Base-by-base conservation (phyloP, 2,329 filamentous ascomycete genomes). In the Fusarium lyarnte region DNA sequence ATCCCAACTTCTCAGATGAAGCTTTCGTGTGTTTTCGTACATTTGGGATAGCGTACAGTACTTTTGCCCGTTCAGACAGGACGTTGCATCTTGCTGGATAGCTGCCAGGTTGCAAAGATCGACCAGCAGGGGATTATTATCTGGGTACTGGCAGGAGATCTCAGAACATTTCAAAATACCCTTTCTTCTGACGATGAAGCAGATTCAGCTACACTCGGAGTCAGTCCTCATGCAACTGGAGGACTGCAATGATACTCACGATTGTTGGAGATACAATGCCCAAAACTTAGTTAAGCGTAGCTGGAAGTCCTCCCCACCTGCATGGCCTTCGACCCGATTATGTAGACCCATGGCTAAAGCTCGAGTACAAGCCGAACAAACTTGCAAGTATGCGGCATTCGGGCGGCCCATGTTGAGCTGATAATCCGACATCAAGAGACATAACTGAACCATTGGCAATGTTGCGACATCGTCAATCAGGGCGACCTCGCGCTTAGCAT, bases 121-220 rank as follows among this genome's bases (percentile, higher is more conserved):
- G 3, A 31, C 27, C 3, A 47, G 13, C 27, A 47, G n/a, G 4
- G 45, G 19, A 2, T 47, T 19, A n/a, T 47, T 13, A 16, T 47
- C 45, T 47, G 27, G 45, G 3, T 31, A n/a, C 9, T 17, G 27
- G 10, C 27, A 47, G 4, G 45, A 47, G 45, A 47, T 31, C 8
- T 17, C 4, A 1, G 27, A n/a, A 8, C 13, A 6, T 10, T 31
- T 47, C 1, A 47, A 6, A 5, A 31, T n/a, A 3, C 9, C 13
- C 6, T 47, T 31, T 16, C 27, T 47, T 2, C 45, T 19, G 11
- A 47, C 45, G 0, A 12, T n/a, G 0, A 47, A 47, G 0, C 27
- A 47, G 3, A 31, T 47, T 27, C 27, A 31, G 3, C 27, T 47
- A 0, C 0, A 3, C 0, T 29, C 8, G 9, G 1, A n/a, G 8